A percentile compares a stretch with the other conserved stretches of the same genome.
Conservation (phyloP, 768 basidiomycete genomes). For the Lentinula guzmanii region DNA sequence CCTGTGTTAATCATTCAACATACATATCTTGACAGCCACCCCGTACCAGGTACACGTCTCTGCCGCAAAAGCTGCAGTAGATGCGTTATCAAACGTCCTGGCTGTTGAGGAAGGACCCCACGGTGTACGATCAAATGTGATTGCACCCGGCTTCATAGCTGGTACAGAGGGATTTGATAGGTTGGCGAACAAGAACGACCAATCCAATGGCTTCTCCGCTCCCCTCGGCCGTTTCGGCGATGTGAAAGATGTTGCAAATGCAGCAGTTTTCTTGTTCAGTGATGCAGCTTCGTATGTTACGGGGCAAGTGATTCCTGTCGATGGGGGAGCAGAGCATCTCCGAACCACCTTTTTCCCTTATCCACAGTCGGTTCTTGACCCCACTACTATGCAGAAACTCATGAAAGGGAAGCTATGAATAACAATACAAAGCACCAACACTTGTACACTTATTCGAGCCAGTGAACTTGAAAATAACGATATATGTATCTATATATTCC, state of each 20-base stretch:
- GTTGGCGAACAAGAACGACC: conserved; percentile 24
- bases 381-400: conserved; percentile 39
- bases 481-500: no score
- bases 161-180: conserved; percentile 72
- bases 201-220: conserved; percentile 11
- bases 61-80: conserved; percentile 91
- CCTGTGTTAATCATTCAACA: neutral
- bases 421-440: neutral
- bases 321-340: conserved; percentile 58
- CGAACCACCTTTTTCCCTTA: conserved; percentile 48
- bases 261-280: conserved; percentile 77
- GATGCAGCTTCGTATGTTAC: conserved; percentile 72
- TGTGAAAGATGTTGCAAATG: conserved; percentile 62
- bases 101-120: conserved; percentile 93
- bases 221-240: conserved; percentile 52
- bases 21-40: conserved; percentile 42
- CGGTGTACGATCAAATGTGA: conserved; percentile 88
- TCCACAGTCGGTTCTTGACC: conserved; percentile 61
- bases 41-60: conserved; percentile 92
- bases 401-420: conserved; percentile 43
- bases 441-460: no score
- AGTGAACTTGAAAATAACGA: no score
- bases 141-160: conserved; percentile 78
- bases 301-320: conserved; percentile 68
- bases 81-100: conserved; percentile 79